phyloP scores from a whole-genome alignment of 495 filamentous ascomycete species.

The Podospora pseudoanserina region DNA sequence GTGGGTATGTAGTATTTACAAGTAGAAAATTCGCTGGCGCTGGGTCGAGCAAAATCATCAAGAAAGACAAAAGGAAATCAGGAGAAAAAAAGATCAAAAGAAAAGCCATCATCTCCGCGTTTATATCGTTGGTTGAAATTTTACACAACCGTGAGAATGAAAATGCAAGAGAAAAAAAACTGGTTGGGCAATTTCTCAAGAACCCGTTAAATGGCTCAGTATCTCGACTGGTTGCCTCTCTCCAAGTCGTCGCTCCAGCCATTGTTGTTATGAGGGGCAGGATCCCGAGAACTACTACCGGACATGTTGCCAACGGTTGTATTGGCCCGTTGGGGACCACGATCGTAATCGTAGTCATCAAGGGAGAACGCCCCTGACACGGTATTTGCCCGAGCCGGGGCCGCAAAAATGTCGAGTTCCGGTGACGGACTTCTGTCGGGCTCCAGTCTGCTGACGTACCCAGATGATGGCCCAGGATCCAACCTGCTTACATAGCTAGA shows the following conservation, averaged over 20 bases:
- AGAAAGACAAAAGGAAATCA: not conserved
- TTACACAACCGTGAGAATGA: not conserved
- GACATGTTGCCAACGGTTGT: not conserved
- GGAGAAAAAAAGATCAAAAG: not conserved
- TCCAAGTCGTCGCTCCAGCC: conserved; percentile 17
- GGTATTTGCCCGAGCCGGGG: not conserved
- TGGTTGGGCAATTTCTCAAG: not conserved
- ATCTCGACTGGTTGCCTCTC: conserved; percentile 7
- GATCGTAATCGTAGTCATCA: not conserved
- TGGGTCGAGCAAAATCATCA: not conserved
- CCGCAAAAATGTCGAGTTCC: not conserved
- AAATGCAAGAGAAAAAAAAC: not conserved
- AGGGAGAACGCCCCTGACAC: not conserved
- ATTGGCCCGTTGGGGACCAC: not conserved
- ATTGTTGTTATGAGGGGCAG: not conserved
- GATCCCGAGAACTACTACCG: not conserved
- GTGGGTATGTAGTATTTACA: not conserved
- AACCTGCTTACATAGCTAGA: not conserved
- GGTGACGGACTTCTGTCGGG: not conserved
- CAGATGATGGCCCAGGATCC: not conserved
- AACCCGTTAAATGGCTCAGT: conserved; percentile 6
- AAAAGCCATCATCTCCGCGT: not conserved
- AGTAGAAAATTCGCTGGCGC: not conserved
- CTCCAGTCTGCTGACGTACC: not conserved
- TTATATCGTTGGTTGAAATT: not conserved